phyloP scores from a whole-genome alignment of 305 asterid genomes.

The Withania somnifera region DNA sequence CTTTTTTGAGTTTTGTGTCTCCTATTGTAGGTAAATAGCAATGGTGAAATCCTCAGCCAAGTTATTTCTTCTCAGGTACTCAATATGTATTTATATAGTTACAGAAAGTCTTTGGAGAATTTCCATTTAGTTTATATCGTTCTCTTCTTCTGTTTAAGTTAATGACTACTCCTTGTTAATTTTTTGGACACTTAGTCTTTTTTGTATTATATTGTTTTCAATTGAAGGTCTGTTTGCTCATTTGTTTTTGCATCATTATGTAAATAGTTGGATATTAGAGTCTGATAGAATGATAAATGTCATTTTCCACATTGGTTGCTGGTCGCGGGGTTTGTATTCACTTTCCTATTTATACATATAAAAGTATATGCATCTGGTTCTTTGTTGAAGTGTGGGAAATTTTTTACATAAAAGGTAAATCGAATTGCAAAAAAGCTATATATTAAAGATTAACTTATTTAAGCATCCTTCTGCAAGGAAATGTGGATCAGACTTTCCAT shows the following conservation, averaged over 20 bases:
- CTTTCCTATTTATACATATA: background rate
- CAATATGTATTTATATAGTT: background rate
- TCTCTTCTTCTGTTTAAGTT: background rate
- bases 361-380: background rate
- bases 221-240: background rate
- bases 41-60: slow-evolving; percentile 84
- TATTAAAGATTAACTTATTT: background rate
- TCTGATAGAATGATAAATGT: background rate
- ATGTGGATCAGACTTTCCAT: background rate
- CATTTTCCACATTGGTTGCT: background rate
- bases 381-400: background rate
- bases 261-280: background rate
- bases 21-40: slow-evolving; percentile 57
- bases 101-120: background rate
- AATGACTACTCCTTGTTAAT: background rate
- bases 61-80: slow-evolving; percentile 84
- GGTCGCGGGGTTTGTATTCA: background rate
- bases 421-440: background rate
- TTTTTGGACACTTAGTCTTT: background rate
- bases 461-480: background rate
- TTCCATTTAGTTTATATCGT: background rate
- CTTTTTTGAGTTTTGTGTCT: background rate
- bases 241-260: background rate
- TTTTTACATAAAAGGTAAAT: background rate
- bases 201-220: background rate